Evolutionary conservation across 225 moss, liverwort and hornwort species (phyloP).

Genomic region (Antitrichia curtipendula): DNA sequence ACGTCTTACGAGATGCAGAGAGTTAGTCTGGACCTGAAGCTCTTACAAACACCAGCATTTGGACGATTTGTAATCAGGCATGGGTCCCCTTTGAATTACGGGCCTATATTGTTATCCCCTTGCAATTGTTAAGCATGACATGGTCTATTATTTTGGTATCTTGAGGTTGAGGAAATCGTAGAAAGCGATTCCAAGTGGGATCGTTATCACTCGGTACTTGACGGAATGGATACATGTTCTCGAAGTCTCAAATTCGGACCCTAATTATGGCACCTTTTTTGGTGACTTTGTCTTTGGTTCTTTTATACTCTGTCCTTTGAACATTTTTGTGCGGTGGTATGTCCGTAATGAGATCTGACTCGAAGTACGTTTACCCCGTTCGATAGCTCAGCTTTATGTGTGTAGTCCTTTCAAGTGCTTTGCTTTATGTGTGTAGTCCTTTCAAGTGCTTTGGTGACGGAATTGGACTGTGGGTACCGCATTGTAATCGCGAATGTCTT

Average conservation of each 20-base stretch:
- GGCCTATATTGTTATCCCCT: neutral
- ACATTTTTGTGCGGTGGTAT: neutral
- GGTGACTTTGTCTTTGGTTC: neutral
- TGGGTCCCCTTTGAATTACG: neutral
- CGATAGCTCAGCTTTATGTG: neutral
- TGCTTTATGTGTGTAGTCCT: neutral
- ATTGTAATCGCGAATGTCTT: neutral
- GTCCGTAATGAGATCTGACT: neutral
- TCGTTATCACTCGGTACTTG: neutral
- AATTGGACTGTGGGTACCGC: neutral
- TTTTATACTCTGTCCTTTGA: neutral
- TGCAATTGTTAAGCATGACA: neutral
- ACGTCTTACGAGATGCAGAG: neutral
- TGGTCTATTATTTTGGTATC: neutral
- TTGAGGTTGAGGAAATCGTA: neutral
- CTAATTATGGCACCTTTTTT: neutral
- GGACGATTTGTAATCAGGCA: conserved; percentile 5
- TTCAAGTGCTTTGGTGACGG: neutral
- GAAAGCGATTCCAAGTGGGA: neutral
- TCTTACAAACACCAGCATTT: neutral
- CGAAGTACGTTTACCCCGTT: neutral
- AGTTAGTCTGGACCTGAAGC: neutral
- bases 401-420: too few relatives aligned
- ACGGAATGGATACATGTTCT: neutral
- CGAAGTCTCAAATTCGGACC: neutral